These are phyloP conservation scores for Rhizophagus clarus DNA, from an alignment of 192 early-diverging fungal genomes.

Conservation along the genomic window DNA sequence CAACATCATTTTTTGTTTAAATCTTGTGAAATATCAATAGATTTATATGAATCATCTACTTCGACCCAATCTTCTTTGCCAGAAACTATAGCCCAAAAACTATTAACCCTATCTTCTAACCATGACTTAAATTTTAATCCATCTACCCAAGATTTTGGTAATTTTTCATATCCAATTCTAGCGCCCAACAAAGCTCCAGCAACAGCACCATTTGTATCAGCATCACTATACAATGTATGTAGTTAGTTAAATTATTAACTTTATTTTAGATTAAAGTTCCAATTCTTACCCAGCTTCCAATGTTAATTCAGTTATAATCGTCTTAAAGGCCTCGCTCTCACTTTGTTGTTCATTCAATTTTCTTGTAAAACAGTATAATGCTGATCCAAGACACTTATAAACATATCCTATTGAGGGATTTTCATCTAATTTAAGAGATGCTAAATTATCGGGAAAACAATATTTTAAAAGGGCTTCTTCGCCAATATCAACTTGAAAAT, in stretches of 20 bases:
- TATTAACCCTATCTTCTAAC: slow-evolving; percentile 36
- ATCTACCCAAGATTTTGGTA: slow-evolving; percentile 51
- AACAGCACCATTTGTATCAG: slow-evolving; percentile 60
- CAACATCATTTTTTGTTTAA: neutral
- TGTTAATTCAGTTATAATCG: slow-evolving; percentile 47
- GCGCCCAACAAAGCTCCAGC: slow-evolving; percentile 55
- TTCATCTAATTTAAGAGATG: slow-evolving; percentile 45
- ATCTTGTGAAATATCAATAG: neutral
- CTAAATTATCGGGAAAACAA: slow-evolving; percentile 42
- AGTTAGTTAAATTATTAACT: neutral
- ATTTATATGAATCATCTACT: neutral
- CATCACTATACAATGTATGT: slow-evolving; percentile 49
- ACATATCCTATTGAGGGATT: slow-evolving; percentile 48
- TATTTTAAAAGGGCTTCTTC: slow-evolving; percentile 22
- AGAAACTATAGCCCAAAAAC: slow-evolving; percentile 3
- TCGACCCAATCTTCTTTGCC: slow-evolving; percentile 4
- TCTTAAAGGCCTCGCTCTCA: slow-evolving; percentile 41
- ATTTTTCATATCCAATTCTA: slow-evolving; percentile 43
- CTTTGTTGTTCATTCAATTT: slow-evolving; percentile 24
- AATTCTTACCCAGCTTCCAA: slow-evolving; percentile 53
- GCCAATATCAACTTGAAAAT: slow-evolving; percentile 34
- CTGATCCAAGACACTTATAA: slow-evolving; percentile 54
- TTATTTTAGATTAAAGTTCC: too few relatives aligned
- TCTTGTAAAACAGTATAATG: slow-evolving; percentile 40
- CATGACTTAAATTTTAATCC: slow-evolving; percentile 42